Evolutionary conservation across 1,284 basidiomycete genomes (phyloP).

Genomic region (Marasmius tenuissimus): DNA sequence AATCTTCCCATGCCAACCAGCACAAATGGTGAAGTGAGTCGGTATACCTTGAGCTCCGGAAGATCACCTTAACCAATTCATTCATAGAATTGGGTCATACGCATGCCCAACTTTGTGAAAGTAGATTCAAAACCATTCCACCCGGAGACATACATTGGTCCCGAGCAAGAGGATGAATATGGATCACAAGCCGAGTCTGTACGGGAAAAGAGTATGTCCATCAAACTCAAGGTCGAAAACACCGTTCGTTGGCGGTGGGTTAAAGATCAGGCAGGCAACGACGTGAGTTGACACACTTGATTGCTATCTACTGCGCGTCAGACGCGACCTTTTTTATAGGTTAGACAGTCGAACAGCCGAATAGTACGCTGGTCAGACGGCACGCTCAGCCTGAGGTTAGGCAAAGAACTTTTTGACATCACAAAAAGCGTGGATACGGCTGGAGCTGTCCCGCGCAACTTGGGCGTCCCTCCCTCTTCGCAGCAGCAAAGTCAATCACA

Average conservation of each 20-base stretch:
- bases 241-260: slow-evolving; percentile 90
- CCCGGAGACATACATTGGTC: slow-evolving; percentile 76
- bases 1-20: slow-evolving; percentile 75
- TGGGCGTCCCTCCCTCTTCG: slow-evolving; percentile 41
- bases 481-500: slow-evolving; percentile 36
- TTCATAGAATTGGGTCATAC: slow-evolving; percentile 77
- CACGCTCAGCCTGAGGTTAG: slow-evolving; percentile 80
- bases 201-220: slow-evolving; percentile 73
- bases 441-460: slow-evolving; percentile 53
- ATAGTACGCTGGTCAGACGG: slow-evolving; percentile 93
- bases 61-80: slow-evolving; percentile 4
- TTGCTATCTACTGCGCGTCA: neutral
- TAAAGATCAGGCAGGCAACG: slow-evolving; percentile 66
- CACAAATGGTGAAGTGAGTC: slow-evolving; percentile 68
- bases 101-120: slow-evolving; percentile 82
- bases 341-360: slow-evolving; percentile 83
- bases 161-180: slow-evolving; percentile 76
- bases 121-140: slow-evolving; percentile 84
- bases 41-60: neutral
- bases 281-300: slow-evolving; percentile 47
- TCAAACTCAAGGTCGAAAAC: slow-evolving; percentile 87
- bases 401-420: slow-evolving; percentile 90
- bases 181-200: slow-evolving; percentile 51
- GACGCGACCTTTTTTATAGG: slow-evolving; percentile 35
- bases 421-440: slow-evolving; percentile 74